A percentile compares a stretch with the other conserved stretches of the same genome.
Evolutionary conservation across 129 eudicot genomes (phyloP).

Genomic region (Mikania micrantha): DNA sequence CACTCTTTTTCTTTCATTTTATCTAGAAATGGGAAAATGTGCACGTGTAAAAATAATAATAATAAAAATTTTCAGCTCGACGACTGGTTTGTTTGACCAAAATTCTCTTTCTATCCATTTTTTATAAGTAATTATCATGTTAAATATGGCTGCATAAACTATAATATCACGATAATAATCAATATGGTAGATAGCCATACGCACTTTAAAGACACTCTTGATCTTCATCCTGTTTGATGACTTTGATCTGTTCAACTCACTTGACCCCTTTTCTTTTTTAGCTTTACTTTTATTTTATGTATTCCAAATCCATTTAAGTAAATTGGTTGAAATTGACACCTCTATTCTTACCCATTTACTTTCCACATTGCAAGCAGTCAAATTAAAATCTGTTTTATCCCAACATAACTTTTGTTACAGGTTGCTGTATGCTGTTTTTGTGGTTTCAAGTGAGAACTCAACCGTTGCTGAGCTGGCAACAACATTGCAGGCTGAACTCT

Average conservation of each 20-base stretch:
- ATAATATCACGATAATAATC: neutral
- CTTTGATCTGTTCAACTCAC: neutral
- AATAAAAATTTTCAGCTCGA: neutral
- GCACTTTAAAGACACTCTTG: neutral
- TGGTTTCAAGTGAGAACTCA: conserved; percentile 97
- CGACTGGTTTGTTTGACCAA: neutral
- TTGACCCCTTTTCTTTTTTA: neutral
- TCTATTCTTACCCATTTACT: neutral
- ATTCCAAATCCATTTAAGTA: neutral
- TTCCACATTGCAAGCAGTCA: neutral
- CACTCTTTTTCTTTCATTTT: neutral
- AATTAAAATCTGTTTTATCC: neutral
- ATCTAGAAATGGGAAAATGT: neutral
- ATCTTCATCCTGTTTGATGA: neutral
- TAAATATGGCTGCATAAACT: neutral
- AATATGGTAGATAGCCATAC: neutral
- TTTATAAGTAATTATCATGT: neutral
- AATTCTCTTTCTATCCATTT: neutral
- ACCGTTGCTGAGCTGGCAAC: conserved; percentile 94
- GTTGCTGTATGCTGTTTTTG: conserved; percentile 99
- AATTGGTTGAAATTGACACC: neutral
- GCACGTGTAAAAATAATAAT: neutral
- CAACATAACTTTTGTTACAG: conserved; percentile 31
- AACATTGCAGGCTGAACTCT: conserved; percentile 88
- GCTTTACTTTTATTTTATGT: neutral